Percentiles rank a stretch among this genome's conserved stretches.
Conservation (phyloP, 2,329 filamentous ascomycete genomes). For the Cercospora sp. region DNA sequence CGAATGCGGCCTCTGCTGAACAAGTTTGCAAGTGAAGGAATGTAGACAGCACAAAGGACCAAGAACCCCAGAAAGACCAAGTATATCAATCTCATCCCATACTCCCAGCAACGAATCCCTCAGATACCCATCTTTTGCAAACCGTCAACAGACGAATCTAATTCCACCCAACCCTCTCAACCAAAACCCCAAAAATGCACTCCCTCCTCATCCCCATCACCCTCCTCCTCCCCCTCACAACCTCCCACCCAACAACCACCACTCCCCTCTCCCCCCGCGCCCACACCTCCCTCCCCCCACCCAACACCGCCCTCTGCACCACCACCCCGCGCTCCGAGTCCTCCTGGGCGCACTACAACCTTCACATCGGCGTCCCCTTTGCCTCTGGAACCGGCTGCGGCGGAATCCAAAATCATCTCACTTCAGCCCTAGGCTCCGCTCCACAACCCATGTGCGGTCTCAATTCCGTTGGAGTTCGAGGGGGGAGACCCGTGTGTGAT, state of each 20-base stretch:
- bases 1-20: neutral
- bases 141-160: too few species aligned
- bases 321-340: neutral
- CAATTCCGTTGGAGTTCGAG: neutral
- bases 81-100: neutral
- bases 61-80: neutral
- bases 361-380: constrained; percentile 1
- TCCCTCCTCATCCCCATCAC: neutral
- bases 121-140: too few species aligned
- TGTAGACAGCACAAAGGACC: neutral
- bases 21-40: neutral
- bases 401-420: neutral
- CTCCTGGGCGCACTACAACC: constrained; percentile 1
- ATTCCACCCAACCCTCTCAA: too few species aligned
- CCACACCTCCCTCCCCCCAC: neutral
- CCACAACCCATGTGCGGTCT: neutral
- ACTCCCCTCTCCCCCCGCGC: neutral
- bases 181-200: neutral
- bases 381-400: neutral
- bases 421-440: neutral
- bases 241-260: neutral
- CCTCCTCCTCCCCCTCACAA: neutral
- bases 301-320: constrained; percentile 1
- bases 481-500: constrained; percentile 1
- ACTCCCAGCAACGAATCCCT: neutral